Percentiles rank a stretch among this genome's conserved stretches.
These are phyloP conservation scores for Suhomyces maxii DNA, from an alignment of 1,139 yeast species.

Conservation along the genomic window DNA sequence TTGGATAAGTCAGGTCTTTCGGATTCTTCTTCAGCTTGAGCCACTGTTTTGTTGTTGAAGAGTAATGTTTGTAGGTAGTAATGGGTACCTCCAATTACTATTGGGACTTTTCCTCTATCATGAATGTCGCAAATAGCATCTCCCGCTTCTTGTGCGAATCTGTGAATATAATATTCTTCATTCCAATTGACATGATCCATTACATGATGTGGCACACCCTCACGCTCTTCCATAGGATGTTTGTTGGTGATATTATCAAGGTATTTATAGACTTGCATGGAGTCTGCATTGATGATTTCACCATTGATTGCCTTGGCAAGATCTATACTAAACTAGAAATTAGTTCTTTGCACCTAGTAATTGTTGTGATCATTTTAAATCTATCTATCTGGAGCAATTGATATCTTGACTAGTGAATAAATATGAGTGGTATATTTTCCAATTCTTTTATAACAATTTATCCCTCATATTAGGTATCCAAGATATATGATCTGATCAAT, in stretches of 20 bases:
- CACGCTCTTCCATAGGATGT: constrained; percentile 78
- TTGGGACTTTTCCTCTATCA: constrained; percentile 70
- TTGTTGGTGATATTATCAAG: constrained; percentile 84
- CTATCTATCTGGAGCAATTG: neutral
- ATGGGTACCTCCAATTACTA: constrained; percentile 94
- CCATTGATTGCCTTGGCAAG: constrained; percentile 78
- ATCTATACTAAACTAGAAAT: constrained; percentile 61
- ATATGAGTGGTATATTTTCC: no score
- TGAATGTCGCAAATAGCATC: constrained; percentile 63
- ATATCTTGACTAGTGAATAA: no score
- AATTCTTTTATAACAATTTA: no score
- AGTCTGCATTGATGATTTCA: constrained; percentile 92
- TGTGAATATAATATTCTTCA: constrained; percentile 80
- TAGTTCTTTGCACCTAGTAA: constrained; percentile 1
- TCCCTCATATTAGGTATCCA: no score
- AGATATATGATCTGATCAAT: no score
- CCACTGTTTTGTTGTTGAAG: constrained; percentile 64
- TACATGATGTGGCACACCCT: constrained; percentile 78
- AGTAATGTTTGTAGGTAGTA: constrained; percentile 80
- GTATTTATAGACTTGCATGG: constrained; percentile 88
- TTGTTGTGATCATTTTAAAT: neutral
- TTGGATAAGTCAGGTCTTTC: constrained; percentile 15
- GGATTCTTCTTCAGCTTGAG: neutral
- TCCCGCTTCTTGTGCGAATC: constrained; percentile 73
- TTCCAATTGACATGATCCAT: constrained; percentile 82